Conservation (phyloP, 495 filamentous ascomycete species). For the Margaritispora aquatica region DNA sequence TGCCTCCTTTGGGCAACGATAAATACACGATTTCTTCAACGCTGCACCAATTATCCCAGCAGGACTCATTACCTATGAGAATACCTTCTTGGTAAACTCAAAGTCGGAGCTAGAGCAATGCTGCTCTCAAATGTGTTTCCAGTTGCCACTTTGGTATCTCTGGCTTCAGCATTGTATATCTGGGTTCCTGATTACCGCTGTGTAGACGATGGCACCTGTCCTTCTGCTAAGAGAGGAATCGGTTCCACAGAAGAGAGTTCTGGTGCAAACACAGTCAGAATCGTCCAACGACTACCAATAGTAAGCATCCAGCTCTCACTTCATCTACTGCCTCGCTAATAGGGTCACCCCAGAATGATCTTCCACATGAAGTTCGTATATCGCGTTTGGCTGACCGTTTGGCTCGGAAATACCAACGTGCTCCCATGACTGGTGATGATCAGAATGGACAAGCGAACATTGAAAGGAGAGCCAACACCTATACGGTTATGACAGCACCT, state of each 20-base stretch:
- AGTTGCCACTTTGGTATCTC: not conserved
- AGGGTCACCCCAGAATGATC: not conserved
- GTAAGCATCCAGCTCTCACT: not conserved
- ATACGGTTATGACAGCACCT: slow-evolving; percentile 48
- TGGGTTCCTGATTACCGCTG: slow-evolving; percentile 19
- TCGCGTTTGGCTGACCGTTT: slow-evolving; percentile 8
- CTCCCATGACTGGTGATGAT: not conserved
- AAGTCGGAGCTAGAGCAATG: not conserved
- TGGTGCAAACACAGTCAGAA: slow-evolving; percentile 2
- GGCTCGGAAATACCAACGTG: slow-evolving; percentile 16
- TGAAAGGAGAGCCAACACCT: slow-evolving; percentile 38
- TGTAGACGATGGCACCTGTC: slow-evolving; percentile 2
- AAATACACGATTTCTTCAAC: too few relatives aligned
- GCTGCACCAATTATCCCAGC: not conserved
- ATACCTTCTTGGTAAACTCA: not conserved
- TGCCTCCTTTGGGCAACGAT: not conserved
- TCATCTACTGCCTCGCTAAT: slow-evolving; percentile 2
- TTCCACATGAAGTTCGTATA: slow-evolving; percentile 11
- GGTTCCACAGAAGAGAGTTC: not conserved
- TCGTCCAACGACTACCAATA: slow-evolving; percentile 15
- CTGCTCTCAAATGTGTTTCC: not conserved
- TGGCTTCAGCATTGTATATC: slow-evolving; percentile 27
- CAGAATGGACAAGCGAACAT: slow-evolving; percentile 13
- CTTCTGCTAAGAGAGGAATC: not conserved
- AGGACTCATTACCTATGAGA: not conserved